Percentiles rank a stretch among this genome's conserved stretches.
Evolutionary conservation across 345 rosid species (phyloP).

Genomic region (Populus euphratica): DNA sequence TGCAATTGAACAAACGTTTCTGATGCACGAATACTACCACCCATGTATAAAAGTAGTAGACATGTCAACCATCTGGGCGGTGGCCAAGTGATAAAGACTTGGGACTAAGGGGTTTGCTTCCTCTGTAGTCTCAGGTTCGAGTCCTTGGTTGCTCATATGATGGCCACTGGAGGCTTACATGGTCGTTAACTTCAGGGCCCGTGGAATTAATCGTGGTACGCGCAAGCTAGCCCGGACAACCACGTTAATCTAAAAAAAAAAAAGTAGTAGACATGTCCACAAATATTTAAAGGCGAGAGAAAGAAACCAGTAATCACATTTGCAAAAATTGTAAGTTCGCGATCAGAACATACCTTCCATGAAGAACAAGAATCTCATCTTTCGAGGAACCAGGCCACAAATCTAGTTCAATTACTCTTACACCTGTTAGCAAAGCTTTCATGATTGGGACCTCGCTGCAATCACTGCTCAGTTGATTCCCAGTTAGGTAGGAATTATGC

Average conservation of each 20-base stretch:
- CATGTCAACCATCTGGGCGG: no score
- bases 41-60: not conserved
- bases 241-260: no score
- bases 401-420: conserved; percentile 90
- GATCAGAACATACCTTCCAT: conserved; percentile 60
- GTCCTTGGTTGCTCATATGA: no score
- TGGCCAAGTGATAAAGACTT: no score
- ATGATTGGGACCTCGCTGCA: conserved; percentile 88
- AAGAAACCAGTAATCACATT: not conserved
- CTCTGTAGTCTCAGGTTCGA: no score
- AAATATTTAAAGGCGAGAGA: not conserved
- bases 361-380: conserved; percentile 72
- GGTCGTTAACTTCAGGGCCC: no score
- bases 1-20: not conserved
- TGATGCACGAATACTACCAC: not conserved
- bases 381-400: conserved; percentile 81
- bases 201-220: no score
- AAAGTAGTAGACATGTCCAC: not conserved
- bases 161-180: no score
- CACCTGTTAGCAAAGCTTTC: conserved; percentile 71
- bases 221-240: no score
- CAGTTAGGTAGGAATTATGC: conserved; percentile 89
- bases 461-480: conserved; percentile 90
- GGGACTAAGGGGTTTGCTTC: no score
- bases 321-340: not conserved